Conservation (phyloP, 2,329 filamentous ascomycete genomes). For the Alternaria alternata region DNA sequence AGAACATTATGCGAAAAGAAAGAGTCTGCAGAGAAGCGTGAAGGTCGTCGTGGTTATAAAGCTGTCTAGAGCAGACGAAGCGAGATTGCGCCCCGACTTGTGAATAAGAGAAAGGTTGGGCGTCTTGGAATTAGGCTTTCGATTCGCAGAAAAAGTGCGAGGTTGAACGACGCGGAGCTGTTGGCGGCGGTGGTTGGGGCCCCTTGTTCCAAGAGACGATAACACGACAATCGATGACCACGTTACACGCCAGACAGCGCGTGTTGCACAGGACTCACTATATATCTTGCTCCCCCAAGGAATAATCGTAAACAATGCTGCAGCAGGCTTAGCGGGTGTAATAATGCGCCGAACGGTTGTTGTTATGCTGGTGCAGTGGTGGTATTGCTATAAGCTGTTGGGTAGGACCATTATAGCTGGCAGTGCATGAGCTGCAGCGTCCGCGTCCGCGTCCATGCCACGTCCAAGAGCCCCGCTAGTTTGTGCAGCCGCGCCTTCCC, state of each 20-base stretch:
- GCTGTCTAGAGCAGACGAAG: constrained; percentile 19
- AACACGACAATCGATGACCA: constrained; percentile 9
- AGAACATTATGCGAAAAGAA: constrained; percentile 54
- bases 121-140: constrained; percentile 10
- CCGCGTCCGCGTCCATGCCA: too few relatives aligned
- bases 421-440: background rate
- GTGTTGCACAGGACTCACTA: background rate
- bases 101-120: constrained; percentile 27
- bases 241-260: constrained; percentile 3
- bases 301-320: constrained; percentile 7
- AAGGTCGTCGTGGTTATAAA: constrained; percentile 37
- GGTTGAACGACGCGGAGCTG: constrained; percentile 19
- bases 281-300: background rate
- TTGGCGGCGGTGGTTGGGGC: constrained; percentile 28
- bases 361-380: background rate
- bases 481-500: constrained; percentile 13
- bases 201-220: constrained; percentile 4
- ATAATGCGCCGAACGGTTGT: background rate
- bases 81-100: constrained; percentile 26
- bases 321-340: background rate
- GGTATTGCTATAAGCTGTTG: background rate
- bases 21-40: constrained; percentile 26
- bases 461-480: constrained; percentile 5
- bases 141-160: constrained; percentile 23
- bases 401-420: constrained; percentile 3